Conservation (phyloP, 2,329 filamentous ascomycete species). For the Calonectria naviculata region DNA sequence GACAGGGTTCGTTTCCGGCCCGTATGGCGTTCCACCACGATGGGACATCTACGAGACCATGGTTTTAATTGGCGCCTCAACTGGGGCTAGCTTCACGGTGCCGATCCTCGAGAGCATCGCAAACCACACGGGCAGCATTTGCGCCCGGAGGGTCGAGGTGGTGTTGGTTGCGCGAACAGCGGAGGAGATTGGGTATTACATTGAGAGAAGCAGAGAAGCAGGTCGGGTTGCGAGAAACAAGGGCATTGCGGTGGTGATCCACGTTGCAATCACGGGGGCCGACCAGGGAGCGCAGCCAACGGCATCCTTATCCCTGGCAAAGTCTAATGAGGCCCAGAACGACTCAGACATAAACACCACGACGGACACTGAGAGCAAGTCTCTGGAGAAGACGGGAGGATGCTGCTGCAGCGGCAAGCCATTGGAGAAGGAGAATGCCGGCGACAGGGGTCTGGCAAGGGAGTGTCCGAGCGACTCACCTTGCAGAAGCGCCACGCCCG, state of each 20-base stretch:
- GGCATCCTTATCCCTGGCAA: slow-evolving; percentile 4
- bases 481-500: slow-evolving; percentile 15
- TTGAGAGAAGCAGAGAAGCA: slow-evolving; percentile 58
- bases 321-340: slow-evolving; percentile 21
- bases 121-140: slow-evolving; percentile 52
- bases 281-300: slow-evolving; percentile 41
- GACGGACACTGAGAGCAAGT: slow-evolving; percentile 24
- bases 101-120: slow-evolving; percentile 69
- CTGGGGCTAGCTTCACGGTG: slow-evolving; percentile 70
- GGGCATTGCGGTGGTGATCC: slow-evolving; percentile 62
- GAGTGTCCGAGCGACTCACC: slow-evolving; percentile 27
- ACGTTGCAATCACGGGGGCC: slow-evolving; percentile 63
- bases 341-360: slow-evolving; percentile 32
- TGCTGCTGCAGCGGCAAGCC: slow-evolving; percentile 37
- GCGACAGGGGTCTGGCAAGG: slow-evolving; percentile 3
- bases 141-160: slow-evolving; percentile 64
- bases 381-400: slow-evolving; percentile 21
- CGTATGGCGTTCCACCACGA: slow-evolving; percentile 65
- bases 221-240: slow-evolving; percentile 52
- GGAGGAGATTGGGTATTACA: slow-evolving; percentile 67
- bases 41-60: slow-evolving; percentile 71
- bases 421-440: slow-evolving; percentile 27
- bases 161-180: slow-evolving; percentile 62
- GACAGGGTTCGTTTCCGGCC: slow-evolving; percentile 62
- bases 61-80: slow-evolving; percentile 70